Conservation (phyloP, 2,329 filamentous ascomycete species). For the Aspergillus ibericus region DNA sequence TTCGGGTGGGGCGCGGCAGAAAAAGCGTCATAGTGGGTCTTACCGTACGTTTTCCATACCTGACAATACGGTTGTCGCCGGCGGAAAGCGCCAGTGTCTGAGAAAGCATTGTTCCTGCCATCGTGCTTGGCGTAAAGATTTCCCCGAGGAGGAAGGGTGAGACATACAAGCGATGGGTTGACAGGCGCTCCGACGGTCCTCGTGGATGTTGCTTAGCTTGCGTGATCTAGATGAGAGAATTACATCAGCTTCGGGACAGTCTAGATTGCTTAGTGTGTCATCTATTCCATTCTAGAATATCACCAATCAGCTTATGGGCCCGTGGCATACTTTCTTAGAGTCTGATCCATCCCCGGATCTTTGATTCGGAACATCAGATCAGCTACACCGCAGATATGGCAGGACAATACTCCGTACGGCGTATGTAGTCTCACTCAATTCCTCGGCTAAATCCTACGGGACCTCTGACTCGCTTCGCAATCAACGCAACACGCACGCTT, state of each 20-base stretch:
- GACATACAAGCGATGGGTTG: background rate
- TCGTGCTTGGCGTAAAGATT: background rate
- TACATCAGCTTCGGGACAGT: background rate
- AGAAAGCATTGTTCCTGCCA: background rate
- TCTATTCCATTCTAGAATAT: too few species aligned
- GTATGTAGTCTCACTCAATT: too few species aligned
- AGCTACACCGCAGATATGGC: too few species aligned
- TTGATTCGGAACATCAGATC: background rate
- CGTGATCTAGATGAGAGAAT: background rate
- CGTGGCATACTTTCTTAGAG: too few species aligned
- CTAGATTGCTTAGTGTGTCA: too few species aligned
- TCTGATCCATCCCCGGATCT: background rate
- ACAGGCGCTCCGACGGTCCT: background rate
- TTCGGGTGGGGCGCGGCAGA: constrained; percentile 16
- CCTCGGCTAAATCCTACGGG: background rate
- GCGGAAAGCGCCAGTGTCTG: constrained; percentile 3
- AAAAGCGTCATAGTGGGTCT: constrained; percentile 31
- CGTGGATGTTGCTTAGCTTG: background rate
- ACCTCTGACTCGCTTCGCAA: background rate
- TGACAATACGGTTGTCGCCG: constrained; percentile 10
- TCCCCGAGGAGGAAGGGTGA: background rate
- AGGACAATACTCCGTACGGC: too few species aligned
- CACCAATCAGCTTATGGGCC: background rate
- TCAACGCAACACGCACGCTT: background rate
- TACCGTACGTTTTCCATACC: constrained; percentile 23